Percentiles rank a stretch among this genome's conserved stretches.
Evolutionary conservation across 1,139 yeast species (phyloP).

Genomic region (Pichia kudriavzevii): DNA sequence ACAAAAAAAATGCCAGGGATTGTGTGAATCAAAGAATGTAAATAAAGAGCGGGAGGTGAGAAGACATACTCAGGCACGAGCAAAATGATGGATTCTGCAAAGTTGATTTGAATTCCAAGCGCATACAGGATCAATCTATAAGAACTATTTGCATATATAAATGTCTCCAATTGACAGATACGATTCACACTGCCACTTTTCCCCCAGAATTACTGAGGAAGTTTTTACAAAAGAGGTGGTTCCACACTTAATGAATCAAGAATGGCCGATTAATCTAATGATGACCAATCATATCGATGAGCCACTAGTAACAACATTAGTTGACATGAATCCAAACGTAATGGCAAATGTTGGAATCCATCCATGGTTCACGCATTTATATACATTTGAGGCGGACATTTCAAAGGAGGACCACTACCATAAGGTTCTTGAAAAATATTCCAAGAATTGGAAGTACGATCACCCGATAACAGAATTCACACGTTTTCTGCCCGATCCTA

Average conservation of each 20-base stretch:
- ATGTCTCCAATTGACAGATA: no score
- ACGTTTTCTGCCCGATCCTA: slow-evolving; percentile 54
- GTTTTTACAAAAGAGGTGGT: slow-evolving; percentile 6
- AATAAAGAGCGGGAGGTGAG: no score
- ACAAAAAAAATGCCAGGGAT: no score
- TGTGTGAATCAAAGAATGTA: no score
- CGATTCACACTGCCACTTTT: slow-evolving; percentile 64
- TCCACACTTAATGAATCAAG: slow-evolving; percentile 2
- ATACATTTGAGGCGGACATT: slow-evolving; percentile 28
- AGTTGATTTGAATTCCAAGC: no score
- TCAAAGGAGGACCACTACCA: slow-evolving; percentile 52
- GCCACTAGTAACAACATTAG: slow-evolving; percentile 22
- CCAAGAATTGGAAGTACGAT: slow-evolving; percentile 3
- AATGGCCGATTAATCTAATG: slow-evolving; percentile 36
- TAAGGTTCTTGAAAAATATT: slow-evolving; percentile 31
- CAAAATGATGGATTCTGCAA: no score
- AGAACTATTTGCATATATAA: no score
- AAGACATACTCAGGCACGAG: no score
- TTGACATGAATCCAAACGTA: slow-evolving; percentile 27
- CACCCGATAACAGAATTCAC: slow-evolving; percentile 33
- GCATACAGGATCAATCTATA: no score
- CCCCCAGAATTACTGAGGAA: slow-evolving; percentile 22
- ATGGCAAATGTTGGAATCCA: slow-evolving; percentile 75
- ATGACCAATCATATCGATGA: slow-evolving; percentile 50
- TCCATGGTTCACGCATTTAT: slow-evolving; percentile 82